These are phyloP conservation scores for Colletotrichum karsti DNA, from an alignment of 2,329 filamentous ascomycete species.

Conservation along the genomic window DNA sequence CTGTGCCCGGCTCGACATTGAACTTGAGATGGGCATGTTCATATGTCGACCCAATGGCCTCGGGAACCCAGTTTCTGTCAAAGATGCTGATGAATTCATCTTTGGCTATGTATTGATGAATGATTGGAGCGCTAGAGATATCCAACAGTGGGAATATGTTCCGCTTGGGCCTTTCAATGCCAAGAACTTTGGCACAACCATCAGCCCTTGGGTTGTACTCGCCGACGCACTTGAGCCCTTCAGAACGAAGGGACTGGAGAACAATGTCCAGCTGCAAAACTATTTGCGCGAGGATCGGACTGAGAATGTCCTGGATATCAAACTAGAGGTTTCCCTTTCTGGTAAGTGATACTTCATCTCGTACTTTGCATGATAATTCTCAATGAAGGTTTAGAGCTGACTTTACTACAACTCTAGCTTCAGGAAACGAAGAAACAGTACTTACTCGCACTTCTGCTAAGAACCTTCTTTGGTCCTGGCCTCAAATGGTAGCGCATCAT, in stretches of 20 bases:
- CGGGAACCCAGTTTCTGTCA: conserved; percentile 70
- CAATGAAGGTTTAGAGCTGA: too few species aligned
- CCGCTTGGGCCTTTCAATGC: conserved; percentile 70
- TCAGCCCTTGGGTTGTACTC: conserved; percentile 70
- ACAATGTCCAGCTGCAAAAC: conserved; percentile 42
- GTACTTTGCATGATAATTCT: too few species aligned
- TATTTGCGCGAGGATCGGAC: conserved; percentile 64
- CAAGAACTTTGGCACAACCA: conserved; percentile 67
- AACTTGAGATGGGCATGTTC: conserved; percentile 82
- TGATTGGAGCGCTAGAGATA: conserved; percentile 70
- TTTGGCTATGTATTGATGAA: conserved; percentile 77
- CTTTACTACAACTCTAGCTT: background rate
- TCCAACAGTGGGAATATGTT: conserved; percentile 68
- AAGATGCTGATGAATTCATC: conserved; percentile 72
- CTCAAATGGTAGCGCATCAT: conserved; percentile 86
- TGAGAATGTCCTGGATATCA: conserved; percentile 45
- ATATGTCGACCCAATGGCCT: conserved; percentile 72
- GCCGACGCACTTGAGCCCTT: conserved; percentile 60
- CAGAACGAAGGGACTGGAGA: conserved; percentile 32
- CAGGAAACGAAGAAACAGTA: conserved; percentile 43
- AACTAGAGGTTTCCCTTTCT: conserved; percentile 47
- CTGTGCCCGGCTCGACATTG: conserved; percentile 73
- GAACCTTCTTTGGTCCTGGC: conserved; percentile 79
- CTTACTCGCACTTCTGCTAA: conserved; percentile 43
- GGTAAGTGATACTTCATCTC: too few species aligned